phyloP scores from a whole-genome alignment of 208 protist species.

The Acanthamoeba sp. region DNA sequence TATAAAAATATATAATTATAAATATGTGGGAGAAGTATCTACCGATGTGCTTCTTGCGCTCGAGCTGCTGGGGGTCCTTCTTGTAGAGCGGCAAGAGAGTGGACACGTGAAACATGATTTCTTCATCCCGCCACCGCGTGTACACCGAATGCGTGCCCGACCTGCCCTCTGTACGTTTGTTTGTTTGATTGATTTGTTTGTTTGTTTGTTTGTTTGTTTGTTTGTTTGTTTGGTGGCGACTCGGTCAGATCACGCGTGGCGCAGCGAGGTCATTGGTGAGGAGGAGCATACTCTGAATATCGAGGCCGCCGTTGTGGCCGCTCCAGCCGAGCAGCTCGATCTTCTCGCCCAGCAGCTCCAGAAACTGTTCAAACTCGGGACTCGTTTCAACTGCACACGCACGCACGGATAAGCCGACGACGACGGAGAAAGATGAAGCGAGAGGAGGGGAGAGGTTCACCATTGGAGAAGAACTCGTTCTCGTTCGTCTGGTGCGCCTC shows the following conservation, averaged over 20 bases:
- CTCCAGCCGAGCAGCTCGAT: constrained; percentile 16
- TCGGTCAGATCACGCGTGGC: too few relatives aligned
- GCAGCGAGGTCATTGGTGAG: not conserved
- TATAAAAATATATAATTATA: too few relatives aligned
- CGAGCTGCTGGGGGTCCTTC: constrained; percentile 51
- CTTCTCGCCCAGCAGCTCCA: constrained; percentile 19
- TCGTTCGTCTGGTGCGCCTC: constrained; percentile 23
- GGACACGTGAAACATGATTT: constrained; percentile 60
- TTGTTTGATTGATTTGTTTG: not conserved
- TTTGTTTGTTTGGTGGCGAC: not conserved
- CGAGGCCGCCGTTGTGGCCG: constrained; percentile 7
- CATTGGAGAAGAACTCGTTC: constrained; percentile 58
- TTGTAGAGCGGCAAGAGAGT: constrained; percentile 27
- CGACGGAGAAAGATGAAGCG: not conserved
- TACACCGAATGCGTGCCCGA: constrained; percentile 59
- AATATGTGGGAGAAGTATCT: not conserved
- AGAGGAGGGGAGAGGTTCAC: not conserved
- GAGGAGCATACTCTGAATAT: not conserved
- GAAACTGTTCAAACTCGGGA: constrained; percentile 34
- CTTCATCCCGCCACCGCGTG: constrained; percentile 19
- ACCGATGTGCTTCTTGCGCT: constrained; percentile 53
- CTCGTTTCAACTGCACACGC: not conserved
- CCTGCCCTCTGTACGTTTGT: not conserved
- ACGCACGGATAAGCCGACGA: not conserved
- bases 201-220: too few relatives aligned